These are phyloP conservation scores for Lactarius sp. DNA, from an alignment of 768 basidiomycete genomes.

Conservation along the genomic window DNA sequence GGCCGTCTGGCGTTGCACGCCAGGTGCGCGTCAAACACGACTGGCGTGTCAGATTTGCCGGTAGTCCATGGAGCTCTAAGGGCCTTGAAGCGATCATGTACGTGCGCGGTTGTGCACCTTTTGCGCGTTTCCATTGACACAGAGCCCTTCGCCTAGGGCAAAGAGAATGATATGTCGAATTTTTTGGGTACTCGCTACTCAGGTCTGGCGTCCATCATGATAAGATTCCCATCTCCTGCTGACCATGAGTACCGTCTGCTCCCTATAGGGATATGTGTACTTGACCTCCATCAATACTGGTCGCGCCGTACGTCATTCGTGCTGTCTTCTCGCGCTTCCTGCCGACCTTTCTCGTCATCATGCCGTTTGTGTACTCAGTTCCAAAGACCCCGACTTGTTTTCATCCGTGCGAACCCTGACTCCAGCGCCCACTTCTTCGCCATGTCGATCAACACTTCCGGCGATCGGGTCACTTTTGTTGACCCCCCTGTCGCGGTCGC, in stretches of 20 bases:
- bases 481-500: conserved; percentile 39
- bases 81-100: conserved; percentile 53
- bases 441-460: conserved; percentile 57
- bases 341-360: conserved; percentile 3
- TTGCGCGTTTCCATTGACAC: conserved; percentile 14
- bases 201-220: conserved; percentile 39
- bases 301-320: conserved; percentile 40
- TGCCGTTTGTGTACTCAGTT: conserved; percentile 21
- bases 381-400: conserved; percentile 63
- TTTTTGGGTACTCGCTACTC: conserved; percentile 53
- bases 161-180: conserved; percentile 56
- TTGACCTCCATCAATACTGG: conserved; percentile 50
- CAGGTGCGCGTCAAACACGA: conserved; percentile 41
- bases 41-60: conserved; percentile 63
- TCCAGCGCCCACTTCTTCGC: conserved; percentile 54
- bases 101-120: conserved; percentile 24
- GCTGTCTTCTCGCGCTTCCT: conserved; percentile 22
- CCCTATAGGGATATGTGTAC: conserved; percentile 61
- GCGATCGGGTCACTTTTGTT: conserved; percentile 47
- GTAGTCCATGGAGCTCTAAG: conserved; percentile 61
- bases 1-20: conserved; percentile 59
- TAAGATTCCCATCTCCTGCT: conserved; percentile 19
- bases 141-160: conserved; percentile 37
- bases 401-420: conserved; percentile 50
- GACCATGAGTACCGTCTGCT: not conserved